Evolutionary conservation across 768 basidiomycete genomes (phyloP).

Genomic region (Rickenella mellea): DNA sequence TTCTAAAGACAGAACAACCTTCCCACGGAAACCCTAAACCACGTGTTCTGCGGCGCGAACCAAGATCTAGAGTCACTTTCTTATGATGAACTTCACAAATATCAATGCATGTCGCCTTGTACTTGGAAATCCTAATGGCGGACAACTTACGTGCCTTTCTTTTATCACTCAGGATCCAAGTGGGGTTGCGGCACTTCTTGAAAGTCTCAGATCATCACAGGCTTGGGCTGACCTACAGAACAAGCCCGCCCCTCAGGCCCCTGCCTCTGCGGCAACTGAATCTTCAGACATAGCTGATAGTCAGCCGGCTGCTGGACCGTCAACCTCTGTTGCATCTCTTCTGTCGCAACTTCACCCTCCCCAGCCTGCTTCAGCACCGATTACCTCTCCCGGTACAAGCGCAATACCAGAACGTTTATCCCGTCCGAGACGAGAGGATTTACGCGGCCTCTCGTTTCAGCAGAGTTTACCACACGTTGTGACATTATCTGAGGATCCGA

Average conservation of each 20-base stretch:
- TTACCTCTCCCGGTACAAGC: constrained; percentile 3
- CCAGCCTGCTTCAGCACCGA: constrained; percentile 1
- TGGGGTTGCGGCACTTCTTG: constrained; percentile 61
- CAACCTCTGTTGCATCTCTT: constrained; percentile 8
- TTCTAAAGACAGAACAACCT: not conserved
- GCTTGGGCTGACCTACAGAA: constrained; percentile 35
- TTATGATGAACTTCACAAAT: constrained; percentile 38
- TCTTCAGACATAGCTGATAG: not conserved
- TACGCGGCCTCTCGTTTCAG: constrained; percentile 49
- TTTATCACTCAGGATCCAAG: constrained; percentile 43
- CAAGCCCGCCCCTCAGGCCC: not conserved
- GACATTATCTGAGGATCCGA: constrained; percentile 42
- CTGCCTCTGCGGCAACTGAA: not conserved
- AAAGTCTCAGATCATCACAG: constrained; percentile 55
- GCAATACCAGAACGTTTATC: not conserved
- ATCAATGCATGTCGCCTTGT: constrained; percentile 35
- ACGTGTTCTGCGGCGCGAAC: not conserved
- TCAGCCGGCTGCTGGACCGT: constrained; percentile 2
- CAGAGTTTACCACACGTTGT: constrained; percentile 63
- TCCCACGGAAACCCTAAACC: not conserved
- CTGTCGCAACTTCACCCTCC: constrained; percentile 2
- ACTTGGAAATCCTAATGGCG: not conserved
- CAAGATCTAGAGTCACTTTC: not conserved
- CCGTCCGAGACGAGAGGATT: constrained; percentile 28
- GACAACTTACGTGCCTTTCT: not conserved